These are phyloP conservation scores for Epicoccum sorghinum DNA, from an alignment of 2,329 filamentous ascomycete genomes.

Conservation along the genomic window DNA sequence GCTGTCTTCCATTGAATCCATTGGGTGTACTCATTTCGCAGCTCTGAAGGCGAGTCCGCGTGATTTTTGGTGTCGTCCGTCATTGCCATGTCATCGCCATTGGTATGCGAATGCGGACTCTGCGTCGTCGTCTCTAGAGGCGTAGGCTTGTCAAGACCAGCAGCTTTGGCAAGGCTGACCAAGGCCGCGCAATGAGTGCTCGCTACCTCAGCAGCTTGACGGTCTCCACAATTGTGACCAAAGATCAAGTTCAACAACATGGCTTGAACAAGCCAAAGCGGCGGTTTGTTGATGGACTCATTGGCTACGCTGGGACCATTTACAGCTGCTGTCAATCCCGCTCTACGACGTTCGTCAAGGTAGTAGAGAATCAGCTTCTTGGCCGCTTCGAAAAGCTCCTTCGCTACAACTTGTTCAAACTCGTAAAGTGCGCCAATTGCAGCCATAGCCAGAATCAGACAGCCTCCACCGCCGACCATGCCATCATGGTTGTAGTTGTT, in stretches of 20 bases:
- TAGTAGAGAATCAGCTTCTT: conserved; percentile 96
- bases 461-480: conserved; percentile 78
- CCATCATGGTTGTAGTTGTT: conserved; percentile 59
- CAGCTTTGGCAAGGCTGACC: conserved; percentile 87
- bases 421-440: conserved; percentile 89
- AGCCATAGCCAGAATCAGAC: conserved; percentile 85
- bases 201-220: conserved; percentile 87
- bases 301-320: conserved; percentile 57
- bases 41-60: conserved; percentile 53
- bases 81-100: conserved; percentile 66
- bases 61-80: conserved; percentile 51
- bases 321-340: conserved; percentile 71
- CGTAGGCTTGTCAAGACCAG: conserved; percentile 70
- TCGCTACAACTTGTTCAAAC: conserved; percentile 77
- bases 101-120: conserved; percentile 29
- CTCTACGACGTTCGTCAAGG: conserved; percentile 86
- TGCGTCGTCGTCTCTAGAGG: conserved; percentile 27
- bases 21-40: conserved; percentile 66
- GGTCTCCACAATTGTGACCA: conserved; percentile 92
- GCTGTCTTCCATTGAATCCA: conserved; percentile 89
- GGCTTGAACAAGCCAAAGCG: conserved; percentile 93
- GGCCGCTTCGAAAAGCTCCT: conserved; percentile 86
- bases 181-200: conserved; percentile 90
- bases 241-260: conserved; percentile 97
- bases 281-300: conserved; percentile 73